A percentile compares a stretch with the other conserved stretches of the same genome.
phyloP scores from a whole-genome alignment of 352 stramenopile species.

The Thalassiosira ordinaria region DNA sequence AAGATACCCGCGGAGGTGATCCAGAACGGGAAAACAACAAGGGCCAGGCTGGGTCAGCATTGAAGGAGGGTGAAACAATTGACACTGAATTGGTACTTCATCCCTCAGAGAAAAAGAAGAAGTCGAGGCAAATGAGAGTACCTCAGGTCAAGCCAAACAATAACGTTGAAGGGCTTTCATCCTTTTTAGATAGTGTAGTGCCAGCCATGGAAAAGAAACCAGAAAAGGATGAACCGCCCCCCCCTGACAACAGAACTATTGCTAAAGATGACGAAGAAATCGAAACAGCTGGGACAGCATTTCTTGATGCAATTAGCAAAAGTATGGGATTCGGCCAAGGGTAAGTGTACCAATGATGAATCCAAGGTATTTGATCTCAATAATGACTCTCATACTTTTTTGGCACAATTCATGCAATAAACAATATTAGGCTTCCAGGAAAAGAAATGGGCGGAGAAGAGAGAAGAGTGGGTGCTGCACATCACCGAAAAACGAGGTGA shows the following conservation, averaged over 20 bases:
- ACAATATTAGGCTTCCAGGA: constrained; percentile 11
- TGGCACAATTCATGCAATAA: not conserved
- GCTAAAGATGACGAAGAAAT: constrained; percentile 74
- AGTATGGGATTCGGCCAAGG: constrained; percentile 66
- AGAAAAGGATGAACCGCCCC: not conserved
- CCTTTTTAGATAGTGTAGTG: constrained; percentile 43
- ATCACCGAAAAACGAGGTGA: constrained; percentile 86
- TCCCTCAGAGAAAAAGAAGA: constrained; percentile 34
- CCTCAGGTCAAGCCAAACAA: constrained; percentile 56
- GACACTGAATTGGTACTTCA: constrained; percentile 72
- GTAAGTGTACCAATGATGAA: constrained; percentile 5
- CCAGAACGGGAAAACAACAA: constrained; percentile 30
- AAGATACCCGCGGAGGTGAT: constrained; percentile 33
- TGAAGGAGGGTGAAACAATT: constrained; percentile 38
- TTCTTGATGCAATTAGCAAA: constrained; percentile 81
- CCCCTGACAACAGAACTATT: constrained; percentile 42
- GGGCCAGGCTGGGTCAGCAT: constrained; percentile 15
- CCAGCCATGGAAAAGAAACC: constrained; percentile 23
- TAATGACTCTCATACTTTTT: constrained; percentile 16
- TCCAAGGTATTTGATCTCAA: not conserved
- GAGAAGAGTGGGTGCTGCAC: constrained; percentile 66
- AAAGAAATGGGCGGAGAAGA: constrained; percentile 74
- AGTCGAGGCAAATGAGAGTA: constrained; percentile 73
- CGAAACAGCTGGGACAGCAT: constrained; percentile 76
- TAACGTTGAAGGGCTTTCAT: constrained; percentile 16